Evolutionary conservation across 352 stramenopile genomes (phyloP).

Genomic region (Pythium coloratum): DNA sequence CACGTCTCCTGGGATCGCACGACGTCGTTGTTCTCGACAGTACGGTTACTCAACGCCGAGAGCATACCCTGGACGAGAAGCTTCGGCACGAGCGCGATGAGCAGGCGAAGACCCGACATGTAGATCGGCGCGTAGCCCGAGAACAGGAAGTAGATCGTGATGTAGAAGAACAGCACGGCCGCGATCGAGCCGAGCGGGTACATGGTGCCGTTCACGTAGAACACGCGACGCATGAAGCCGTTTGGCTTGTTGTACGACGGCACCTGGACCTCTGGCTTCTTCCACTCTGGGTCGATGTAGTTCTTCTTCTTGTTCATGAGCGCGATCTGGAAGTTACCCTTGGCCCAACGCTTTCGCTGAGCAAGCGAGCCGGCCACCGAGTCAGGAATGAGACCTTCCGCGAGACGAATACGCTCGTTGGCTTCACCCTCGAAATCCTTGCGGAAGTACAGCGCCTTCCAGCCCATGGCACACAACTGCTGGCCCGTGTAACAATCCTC

Average conservation of each 20-base stretch:
- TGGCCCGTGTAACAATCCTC: constrained; percentile 54
- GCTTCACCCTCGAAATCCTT: constrained; percentile 50
- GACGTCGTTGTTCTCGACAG: constrained; percentile 83
- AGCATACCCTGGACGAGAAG: constrained; percentile 73
- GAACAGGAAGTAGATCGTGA: constrained; percentile 86
- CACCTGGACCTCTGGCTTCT: constrained; percentile 26
- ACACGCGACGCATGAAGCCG: constrained; percentile 76
- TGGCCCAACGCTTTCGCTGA: constrained; percentile 37
- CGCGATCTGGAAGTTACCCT: constrained; percentile 48
- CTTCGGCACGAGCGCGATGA: constrained; percentile 81
- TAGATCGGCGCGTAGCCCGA: constrained; percentile 82
- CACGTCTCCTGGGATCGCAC: constrained; percentile 82
- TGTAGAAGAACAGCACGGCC: constrained; percentile 82
- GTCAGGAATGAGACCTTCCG: constrained; percentile 46
- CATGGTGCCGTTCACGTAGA: constrained; percentile 80
- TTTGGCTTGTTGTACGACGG: constrained; percentile 58
- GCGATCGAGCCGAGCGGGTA: constrained; percentile 82
- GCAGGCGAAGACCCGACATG: constrained; percentile 64
- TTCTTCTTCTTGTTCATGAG: constrained; percentile 53
- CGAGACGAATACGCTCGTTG: constrained; percentile 44
- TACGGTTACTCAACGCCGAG: constrained; percentile 78
- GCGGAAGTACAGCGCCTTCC: constrained; percentile 49
- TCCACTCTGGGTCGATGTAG: constrained; percentile 44
- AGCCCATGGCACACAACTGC: constrained; percentile 40
- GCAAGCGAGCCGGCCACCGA: constrained; percentile 38